Evolutionary conservation across 1,284 basidiomycete species (phyloP).

Genomic region (Cutaneotrichosporon arboriforme): DNA sequence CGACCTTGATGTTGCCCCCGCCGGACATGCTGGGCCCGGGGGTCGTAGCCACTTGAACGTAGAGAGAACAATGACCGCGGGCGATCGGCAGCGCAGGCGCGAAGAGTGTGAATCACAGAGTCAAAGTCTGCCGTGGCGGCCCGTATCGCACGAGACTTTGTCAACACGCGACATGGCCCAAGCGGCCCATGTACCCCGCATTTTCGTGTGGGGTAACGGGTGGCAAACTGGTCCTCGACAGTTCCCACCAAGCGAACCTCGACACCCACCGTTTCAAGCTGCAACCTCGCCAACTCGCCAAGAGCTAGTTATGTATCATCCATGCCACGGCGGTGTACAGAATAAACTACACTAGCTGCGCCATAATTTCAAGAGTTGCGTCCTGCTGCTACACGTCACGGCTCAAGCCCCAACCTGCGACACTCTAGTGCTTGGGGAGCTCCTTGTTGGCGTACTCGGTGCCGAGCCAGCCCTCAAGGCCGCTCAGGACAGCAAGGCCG

Average conservation of each 20-base stretch:
- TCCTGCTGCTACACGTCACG: not conserved
- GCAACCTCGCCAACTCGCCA: not conserved
- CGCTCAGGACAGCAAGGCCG: conserved; percentile 61
- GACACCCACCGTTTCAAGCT: too few relatives aligned
- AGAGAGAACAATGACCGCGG: too few relatives aligned
- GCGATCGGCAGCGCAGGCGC: too few relatives aligned
- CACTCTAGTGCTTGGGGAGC: conserved; percentile 24
- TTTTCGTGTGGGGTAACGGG: too few relatives aligned
- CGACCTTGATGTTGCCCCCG: conserved; percentile 81
- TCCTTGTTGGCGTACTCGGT: conserved; percentile 41
- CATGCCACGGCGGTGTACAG: not conserved
- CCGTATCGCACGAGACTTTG: too few relatives aligned
- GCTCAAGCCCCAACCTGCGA: not conserved
- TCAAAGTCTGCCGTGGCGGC: too few relatives aligned
- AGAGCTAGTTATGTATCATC: not conserved
- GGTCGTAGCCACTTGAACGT: not conserved
- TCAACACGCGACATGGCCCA: too few relatives aligned
- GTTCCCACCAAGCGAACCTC: too few relatives aligned
- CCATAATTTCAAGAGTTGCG: not conserved
- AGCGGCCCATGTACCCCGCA: too few relatives aligned
- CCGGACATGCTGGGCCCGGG: conserved; percentile 48
- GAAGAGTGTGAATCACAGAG: too few relatives aligned
- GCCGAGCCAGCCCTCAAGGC: conserved; percentile 60
- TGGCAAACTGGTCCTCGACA: too few relatives aligned
- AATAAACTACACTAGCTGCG: not conserved